A percentile compares a stretch with the other conserved stretches of the same genome.
phyloP scores from a whole-genome alignment of 345 rosid genomes.

The Hibiscus tridactylites region DNA sequence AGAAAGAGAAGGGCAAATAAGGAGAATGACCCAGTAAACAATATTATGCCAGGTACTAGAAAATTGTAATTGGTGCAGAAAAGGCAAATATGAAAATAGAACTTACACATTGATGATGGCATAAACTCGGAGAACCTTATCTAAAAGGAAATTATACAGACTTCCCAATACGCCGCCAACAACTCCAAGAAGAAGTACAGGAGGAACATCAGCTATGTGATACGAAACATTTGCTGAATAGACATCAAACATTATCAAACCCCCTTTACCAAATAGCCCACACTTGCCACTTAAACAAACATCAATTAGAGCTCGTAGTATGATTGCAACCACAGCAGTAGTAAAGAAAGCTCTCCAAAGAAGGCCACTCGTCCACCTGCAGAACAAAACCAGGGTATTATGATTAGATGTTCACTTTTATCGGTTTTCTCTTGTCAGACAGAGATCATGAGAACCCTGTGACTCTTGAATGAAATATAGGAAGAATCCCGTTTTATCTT shows the following conservation, averaged over 20 bases:
- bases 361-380: constrained; percentile 90
- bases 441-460: neutral
- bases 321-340: constrained; percentile 76
- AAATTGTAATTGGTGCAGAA: constrained; percentile 3
- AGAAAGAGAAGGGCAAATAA: constrained; percentile 13
- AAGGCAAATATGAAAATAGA: constrained; percentile 2
- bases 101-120: constrained; percentile 68
- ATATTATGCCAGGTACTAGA: constrained; percentile 1
- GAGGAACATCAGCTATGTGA: constrained; percentile 66
- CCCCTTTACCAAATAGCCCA: constrained; percentile 90
- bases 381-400: constrained; percentile 1
- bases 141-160: constrained; percentile 58
- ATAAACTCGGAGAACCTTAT: constrained; percentile 66
- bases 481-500: neutral
- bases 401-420: neutral
- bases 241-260: constrained; percentile 81
- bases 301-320: constrained; percentile 82
- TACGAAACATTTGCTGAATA: constrained; percentile 60
- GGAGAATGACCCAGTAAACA: constrained; percentile 2
- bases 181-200: constrained; percentile 71
- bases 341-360: constrained; percentile 91
- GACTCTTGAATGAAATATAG: neutral
- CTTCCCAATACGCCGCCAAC: constrained; percentile 88
- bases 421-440: neutral
- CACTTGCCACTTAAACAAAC: constrained; percentile 76